Conservation (phyloP, 176 grass and related monocot genomes). For the Bromus sterilis region DNA sequence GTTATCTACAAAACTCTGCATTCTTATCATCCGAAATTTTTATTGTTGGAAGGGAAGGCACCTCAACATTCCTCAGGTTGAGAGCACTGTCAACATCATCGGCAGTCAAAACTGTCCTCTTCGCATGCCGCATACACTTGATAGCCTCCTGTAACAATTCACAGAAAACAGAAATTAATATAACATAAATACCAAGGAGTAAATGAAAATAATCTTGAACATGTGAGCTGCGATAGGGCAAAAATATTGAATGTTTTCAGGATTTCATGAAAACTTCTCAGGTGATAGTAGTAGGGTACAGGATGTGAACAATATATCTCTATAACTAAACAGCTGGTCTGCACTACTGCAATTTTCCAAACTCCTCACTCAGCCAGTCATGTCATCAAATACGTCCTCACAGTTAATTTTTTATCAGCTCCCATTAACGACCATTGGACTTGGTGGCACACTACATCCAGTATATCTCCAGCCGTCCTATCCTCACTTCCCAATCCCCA, state of each 20-base stretch:
- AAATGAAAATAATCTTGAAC: not conserved
- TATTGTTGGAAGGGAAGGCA: not conserved
- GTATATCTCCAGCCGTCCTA: not conserved
- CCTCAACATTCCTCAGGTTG: slow-evolving; percentile 92
- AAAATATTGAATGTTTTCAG: not conserved
- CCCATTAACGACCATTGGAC: not conserved
- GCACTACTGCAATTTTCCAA: not conserved
- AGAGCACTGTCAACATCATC: slow-evolving; percentile 93
- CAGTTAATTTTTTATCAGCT: not conserved
- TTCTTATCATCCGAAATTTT: not conserved
- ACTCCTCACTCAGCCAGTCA: not conserved
- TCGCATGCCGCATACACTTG: slow-evolving; percentile 95
- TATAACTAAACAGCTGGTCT: not conserved
- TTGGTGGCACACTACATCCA: not conserved
- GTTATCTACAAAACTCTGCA: not conserved
- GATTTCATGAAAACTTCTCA: not conserved
- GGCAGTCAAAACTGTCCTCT: slow-evolving; percentile 61
- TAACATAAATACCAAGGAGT: not conserved
- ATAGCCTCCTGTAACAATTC: slow-evolving; percentile 64
- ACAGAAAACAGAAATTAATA: not conserved
- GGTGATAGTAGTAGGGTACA: not conserved
- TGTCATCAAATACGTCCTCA: not conserved
- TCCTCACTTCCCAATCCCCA: not conserved
- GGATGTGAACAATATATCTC: not conserved
- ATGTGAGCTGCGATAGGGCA: not conserved